A percentile compares a stretch with the other conserved stretches of the same genome.
phyloP scores from a whole-genome alignment of 176 grass and related monocot species.

The Melocanna baccifera region DNA sequence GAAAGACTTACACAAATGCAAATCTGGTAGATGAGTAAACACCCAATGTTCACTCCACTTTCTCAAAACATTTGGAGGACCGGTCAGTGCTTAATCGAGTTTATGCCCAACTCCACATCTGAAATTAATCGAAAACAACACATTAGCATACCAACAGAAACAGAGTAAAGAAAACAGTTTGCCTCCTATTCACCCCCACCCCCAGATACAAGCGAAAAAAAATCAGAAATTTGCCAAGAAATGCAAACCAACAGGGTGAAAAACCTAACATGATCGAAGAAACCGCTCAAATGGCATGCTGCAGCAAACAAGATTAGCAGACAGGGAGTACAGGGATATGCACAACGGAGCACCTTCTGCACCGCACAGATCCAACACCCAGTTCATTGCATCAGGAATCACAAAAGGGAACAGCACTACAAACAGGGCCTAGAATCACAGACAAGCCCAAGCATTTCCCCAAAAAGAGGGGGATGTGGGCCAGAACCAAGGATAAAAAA shows the following conservation, averaged over 20 bases:
- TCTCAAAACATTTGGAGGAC: background rate
- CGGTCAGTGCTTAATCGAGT: background rate
- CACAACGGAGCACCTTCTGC: background rate
- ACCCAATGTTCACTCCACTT: background rate
- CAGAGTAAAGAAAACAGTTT: background rate
- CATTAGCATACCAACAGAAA: background rate
- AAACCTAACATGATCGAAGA: background rate
- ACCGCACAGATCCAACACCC: constrained; percentile 14
- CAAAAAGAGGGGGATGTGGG: background rate
- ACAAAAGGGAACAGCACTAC: background rate
- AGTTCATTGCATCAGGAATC: background rate
- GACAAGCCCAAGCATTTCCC: background rate
- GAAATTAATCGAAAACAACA: background rate
- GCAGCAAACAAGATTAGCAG: background rate
- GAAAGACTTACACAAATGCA: background rate
- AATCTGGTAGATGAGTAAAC: background rate
- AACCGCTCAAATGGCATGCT: background rate
- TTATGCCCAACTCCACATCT: background rate
- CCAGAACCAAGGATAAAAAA: background rate
- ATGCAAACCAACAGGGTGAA: background rate
- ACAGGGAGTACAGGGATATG: background rate
- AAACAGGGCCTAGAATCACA: background rate
- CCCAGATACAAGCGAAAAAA: background rate
- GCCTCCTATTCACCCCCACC: background rate
- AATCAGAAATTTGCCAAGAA: background rate